These are phyloP conservation scores for Coprinellus micaceus DNA, from an alignment of 768 basidiomycete species.

Conservation along the genomic window DNA sequence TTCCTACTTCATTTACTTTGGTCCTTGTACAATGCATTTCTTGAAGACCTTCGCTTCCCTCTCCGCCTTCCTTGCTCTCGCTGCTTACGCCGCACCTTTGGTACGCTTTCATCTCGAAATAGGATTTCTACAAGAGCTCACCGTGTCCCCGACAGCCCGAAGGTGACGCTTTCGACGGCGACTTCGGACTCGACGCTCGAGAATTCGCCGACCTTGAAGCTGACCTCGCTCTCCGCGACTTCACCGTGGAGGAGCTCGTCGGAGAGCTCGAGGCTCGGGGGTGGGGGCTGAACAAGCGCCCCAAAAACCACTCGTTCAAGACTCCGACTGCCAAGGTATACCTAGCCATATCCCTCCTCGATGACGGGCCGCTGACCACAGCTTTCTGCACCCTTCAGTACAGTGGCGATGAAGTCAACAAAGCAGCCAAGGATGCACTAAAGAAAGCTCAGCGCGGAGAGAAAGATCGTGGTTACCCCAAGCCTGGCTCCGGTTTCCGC, in stretches of 20 bases:
- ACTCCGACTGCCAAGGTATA: not conserved
- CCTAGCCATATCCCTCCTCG: not conserved
- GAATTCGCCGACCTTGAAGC: not conserved
- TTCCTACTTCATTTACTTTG: not conserved
- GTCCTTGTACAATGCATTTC: not conserved
- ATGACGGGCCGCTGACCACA: not conserved
- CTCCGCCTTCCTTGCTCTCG: not conserved
- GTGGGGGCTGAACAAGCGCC: not conserved
- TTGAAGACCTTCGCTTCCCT: not conserved
- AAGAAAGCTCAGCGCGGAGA: conserved; percentile 1
- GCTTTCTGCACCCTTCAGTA: not conserved
- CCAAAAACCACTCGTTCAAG: not conserved
- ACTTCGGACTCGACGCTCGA: not conserved
- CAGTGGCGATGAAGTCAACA: conserved; percentile 5
- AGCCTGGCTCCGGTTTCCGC: conserved; percentile 6
- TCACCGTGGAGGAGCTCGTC: not conserved
- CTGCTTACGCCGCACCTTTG: not conserved
- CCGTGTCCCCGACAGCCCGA: too few species aligned
- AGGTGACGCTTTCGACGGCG: not conserved
- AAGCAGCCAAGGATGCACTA: conserved; percentile 5
- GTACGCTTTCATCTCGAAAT: not conserved
- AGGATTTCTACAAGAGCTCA: too few species aligned
- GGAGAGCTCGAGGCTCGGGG: not conserved
- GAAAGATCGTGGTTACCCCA: conserved; percentile 5
- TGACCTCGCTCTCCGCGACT: not conserved